These are phyloP conservation scores for Stereum hirsutum DNA, from an alignment of 1,284 basidiomycete species.

Conservation along the genomic window DNA sequence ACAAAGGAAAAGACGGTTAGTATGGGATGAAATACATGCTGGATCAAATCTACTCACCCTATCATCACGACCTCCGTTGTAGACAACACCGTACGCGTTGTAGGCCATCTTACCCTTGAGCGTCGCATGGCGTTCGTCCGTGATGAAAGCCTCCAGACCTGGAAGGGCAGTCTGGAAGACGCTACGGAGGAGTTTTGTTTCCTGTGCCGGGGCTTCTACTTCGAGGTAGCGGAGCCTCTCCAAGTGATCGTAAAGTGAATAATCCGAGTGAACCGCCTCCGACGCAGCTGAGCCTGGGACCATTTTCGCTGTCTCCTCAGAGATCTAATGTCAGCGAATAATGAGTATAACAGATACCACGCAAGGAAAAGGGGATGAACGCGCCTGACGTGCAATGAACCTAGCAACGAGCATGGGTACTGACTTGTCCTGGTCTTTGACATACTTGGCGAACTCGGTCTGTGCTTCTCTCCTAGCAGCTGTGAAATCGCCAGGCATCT, in stretches of 20 bases:
- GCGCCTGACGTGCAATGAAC: constrained; percentile 63
- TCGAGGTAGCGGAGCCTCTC: constrained; percentile 65
- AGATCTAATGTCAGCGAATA: too few species aligned
- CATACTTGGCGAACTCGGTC: constrained; percentile 39
- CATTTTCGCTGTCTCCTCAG: constrained; percentile 53
- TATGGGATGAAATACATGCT: not conserved
- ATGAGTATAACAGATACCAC: too few species aligned
- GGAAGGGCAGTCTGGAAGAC: constrained; percentile 57
- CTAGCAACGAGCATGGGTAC: constrained; percentile 53
- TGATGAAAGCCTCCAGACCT: constrained; percentile 61
- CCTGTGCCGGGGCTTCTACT: constrained; percentile 33
- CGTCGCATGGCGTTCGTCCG: constrained; percentile 51
- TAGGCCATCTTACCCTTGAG: constrained; percentile 65
- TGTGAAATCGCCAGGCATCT: constrained; percentile 21
- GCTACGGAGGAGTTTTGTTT: constrained; percentile 39
- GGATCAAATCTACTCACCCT: constrained; percentile 35
- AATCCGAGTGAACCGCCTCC: constrained; percentile 23
- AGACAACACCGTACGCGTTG: constrained; percentile 65
- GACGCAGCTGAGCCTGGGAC: constrained; percentile 19
- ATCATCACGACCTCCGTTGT: constrained; percentile 53
- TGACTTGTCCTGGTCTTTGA: constrained; percentile 37
- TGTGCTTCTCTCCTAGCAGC: constrained; percentile 51
- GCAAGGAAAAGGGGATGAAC: too few species aligned
- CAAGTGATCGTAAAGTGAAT: constrained; percentile 63
- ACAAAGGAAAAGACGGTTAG: not conserved